Percentiles rank a stretch among this genome's conserved stretches.
Evolutionary conservation across 176 grass and related monocot species (phyloP).

Genomic region (Pharus latifolius): DNA sequence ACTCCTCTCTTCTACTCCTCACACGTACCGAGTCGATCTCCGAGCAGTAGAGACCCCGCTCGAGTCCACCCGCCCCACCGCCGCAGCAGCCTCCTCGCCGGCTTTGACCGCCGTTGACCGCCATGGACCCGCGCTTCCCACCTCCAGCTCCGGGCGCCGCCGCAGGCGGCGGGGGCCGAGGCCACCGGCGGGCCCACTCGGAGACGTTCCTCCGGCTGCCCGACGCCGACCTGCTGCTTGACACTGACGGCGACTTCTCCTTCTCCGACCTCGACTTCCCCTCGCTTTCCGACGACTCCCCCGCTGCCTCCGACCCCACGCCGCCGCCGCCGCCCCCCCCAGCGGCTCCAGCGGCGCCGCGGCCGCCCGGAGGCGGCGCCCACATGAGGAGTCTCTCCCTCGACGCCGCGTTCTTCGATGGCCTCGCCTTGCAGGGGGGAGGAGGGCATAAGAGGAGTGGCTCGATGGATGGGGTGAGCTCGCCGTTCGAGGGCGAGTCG

Average conservation of each 20-base stretch:
- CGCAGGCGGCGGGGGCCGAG: constrained; percentile 3
- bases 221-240: constrained; percentile 71
- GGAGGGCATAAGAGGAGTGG: constrained; percentile 64
- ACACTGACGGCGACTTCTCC: constrained; percentile 74
- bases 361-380: constrained; percentile 10
- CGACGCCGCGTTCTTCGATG: constrained; percentile 82
- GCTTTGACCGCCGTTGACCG: neutral
- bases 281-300: constrained; percentile 75
- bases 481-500: constrained; percentile 71
- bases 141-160: constrained; percentile 22
- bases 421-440: constrained; percentile 37
- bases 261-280: constrained; percentile 94
- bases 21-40: constrained; percentile 16
- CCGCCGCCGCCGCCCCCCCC: neutral
- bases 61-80: neutral
- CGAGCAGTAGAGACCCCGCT: neutral
- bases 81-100: neutral
- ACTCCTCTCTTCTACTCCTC: neutral
- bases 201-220: constrained; percentile 76
- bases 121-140: constrained; percentile 41
- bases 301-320: constrained; percentile 34
- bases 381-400: constrained; percentile 81
- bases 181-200: constrained; percentile 76
- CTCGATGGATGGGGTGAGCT: constrained; percentile 66
- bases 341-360: neutral